Evolutionary conservation across 163 green algal species (phyloP), one percentile per base, ranked within the genome.

Genomic region (Prototheca cutis): DNA sequence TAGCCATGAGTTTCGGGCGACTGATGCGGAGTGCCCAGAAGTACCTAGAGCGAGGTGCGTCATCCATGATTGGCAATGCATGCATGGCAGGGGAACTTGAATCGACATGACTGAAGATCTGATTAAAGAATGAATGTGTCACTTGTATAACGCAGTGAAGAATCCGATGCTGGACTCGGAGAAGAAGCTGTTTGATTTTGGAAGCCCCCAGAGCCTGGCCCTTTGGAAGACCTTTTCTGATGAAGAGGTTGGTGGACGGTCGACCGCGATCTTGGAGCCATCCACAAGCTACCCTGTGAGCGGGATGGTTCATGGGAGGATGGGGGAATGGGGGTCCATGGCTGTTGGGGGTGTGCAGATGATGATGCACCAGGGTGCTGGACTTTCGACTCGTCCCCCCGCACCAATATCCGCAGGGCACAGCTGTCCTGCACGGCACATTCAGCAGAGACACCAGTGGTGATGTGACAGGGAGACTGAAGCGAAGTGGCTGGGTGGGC

Each of bases 401-500:
- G 10, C 58, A 3, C 36, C 54, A 21, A 40, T 39, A 45, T 45
- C 36, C 6, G 17, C 60, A 77, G 67, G 68, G 61, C 40, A 72
- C 65, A 29, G 77, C 74, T 2, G 45, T 52, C 8, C 72, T 81
- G 17, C 40, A 29, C 25, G 74, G 74, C 4, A 33, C 47, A 15
- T 76, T 68, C 30, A 76, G 57, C 53, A 70, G 48, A 3, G 53
- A 75, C 2, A 51, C 42, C 17, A 23, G 42, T 5, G 42, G 10
- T 10, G 52, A 29, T 5, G 56, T 51, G 1, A 48, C 31, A n/a
- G 32, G 34, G 21, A 56, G 58, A 27, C 68, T 86, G 28, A 68
- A 71, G 36, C 69, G 74, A 24, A 84, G 76, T 47, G 78, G 78
- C 18, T 85, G 79, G 65, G 69, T 42, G 4, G 78, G 78, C 30